Evolutionary conservation across 1,284 basidiomycete species (phyloP).

Genomic region (Tylopilus sp.): DNA sequence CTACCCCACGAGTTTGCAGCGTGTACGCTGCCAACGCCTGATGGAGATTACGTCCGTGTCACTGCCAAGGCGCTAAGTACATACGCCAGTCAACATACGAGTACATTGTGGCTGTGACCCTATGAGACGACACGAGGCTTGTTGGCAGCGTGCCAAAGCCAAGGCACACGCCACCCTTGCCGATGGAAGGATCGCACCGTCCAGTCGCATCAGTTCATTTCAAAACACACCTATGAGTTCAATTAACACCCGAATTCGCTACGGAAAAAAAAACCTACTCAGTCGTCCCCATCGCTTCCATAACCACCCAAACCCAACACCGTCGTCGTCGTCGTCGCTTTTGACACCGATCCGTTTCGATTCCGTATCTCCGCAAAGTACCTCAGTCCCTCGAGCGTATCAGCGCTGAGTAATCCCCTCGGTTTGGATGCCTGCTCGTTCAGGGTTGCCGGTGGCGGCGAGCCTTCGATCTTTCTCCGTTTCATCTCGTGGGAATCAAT

Average conservation of each 20-base stretch:
- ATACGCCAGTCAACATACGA: not conserved
- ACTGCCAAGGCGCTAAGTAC: constrained; percentile 3
- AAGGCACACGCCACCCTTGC: constrained; percentile 23
- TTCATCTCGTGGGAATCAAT: constrained; percentile 40
- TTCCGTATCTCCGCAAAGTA: constrained; percentile 81
- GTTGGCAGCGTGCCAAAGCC: constrained; percentile 21
- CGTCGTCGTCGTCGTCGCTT: constrained; percentile 28
- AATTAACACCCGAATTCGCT: constrained; percentile 7
- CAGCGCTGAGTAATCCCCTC: constrained; percentile 65
- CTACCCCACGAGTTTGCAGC: constrained; percentile 20
- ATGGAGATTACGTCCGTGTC: constrained; percentile 16
- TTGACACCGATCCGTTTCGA: constrained; percentile 32
- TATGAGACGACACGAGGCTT: constrained; percentile 22
- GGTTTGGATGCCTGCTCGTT: constrained; percentile 29
- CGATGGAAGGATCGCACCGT: too few relatives aligned
- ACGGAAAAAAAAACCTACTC: constrained; percentile 14
- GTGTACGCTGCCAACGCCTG: constrained; percentile 18
- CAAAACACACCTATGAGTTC: constrained; percentile 4
- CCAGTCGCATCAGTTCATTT: too few relatives aligned
- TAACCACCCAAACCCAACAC: constrained; percentile 66
- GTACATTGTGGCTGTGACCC: constrained; percentile 24
- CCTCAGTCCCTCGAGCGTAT: constrained; percentile 81
- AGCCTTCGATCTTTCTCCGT: constrained; percentile 36
- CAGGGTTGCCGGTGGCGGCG: constrained; percentile 8
- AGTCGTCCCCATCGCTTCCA: constrained; percentile 73